phyloP scores from a whole-genome alignment of 2,329 filamentous ascomycete species.

The Colletotrichum zoysiae region DNA sequence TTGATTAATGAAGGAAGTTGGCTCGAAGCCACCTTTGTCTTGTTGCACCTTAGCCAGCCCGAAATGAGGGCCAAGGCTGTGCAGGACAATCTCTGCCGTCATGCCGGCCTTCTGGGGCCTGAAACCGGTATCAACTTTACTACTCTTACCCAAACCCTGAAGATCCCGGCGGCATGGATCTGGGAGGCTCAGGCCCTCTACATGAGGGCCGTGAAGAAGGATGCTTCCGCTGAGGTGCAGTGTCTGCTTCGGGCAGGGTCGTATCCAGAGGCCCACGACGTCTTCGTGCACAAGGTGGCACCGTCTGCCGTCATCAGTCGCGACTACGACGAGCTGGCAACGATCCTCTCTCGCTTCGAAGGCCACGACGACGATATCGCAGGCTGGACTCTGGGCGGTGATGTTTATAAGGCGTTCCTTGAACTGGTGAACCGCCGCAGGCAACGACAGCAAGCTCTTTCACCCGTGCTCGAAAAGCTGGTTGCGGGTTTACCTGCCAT shows the following conservation, averaged over 20 bases:
- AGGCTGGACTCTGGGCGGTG: conserved; percentile 84
- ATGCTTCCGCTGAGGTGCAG: conserved; percentile 78
- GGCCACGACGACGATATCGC: conserved; percentile 71
- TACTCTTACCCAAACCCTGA: conserved; percentile 72
- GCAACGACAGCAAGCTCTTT: conserved; percentile 55
- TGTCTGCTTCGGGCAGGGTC: conserved; percentile 84
- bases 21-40: conserved; percentile 79
- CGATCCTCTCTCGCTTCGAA: conserved; percentile 79
- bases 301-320: conserved; percentile 85
- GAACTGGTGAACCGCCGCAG: conserved; percentile 60
- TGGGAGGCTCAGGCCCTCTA: conserved; percentile 89
- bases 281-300: conserved; percentile 84
- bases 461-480: conserved; percentile 67
- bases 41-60: conserved; percentile 78
- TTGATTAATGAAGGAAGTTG: conserved; percentile 75
- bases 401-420: conserved; percentile 78
- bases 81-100: conserved; percentile 79
- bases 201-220: conserved; percentile 79
- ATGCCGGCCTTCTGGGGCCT: conserved; percentile 75
- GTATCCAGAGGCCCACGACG: conserved; percentile 84
- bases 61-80: conserved; percentile 74
- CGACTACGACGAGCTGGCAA: conserved; percentile 78
- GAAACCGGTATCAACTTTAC: conserved; percentile 68
- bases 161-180: conserved; percentile 82
- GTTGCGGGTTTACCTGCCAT: conserved; percentile 68